A percentile compares a stretch with the other conserved stretches of the same genome.
These are phyloP conservation scores for Willaertia magna DNA, from an alignment of 208 protist species.

Conservation along the genomic window DNA sequence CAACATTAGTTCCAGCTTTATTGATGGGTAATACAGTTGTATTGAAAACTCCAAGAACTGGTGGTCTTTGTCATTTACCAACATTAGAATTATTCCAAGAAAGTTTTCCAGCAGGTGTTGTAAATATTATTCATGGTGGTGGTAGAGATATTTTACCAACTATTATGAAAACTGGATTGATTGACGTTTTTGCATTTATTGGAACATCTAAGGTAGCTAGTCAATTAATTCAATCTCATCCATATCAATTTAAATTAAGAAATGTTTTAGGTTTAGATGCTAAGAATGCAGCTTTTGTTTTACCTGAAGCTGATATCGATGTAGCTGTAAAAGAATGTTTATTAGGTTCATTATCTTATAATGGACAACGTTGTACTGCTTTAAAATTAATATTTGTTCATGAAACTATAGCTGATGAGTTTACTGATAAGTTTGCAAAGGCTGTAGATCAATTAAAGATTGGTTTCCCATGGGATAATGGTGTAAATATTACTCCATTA, in stretches of 20 bases:
- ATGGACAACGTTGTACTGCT: constrained; percentile 41
- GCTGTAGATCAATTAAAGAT: constrained; percentile 22
- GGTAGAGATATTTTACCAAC: constrained; percentile 26
- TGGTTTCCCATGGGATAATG: constrained; percentile 33
- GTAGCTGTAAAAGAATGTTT: constrained; percentile 33
- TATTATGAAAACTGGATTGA: constrained; percentile 31
- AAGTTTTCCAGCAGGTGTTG: constrained; percentile 28
- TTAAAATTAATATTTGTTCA: constrained; percentile 23
- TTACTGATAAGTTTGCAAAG: constrained; percentile 5
- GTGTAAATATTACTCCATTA: constrained; percentile 34
- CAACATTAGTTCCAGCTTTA: constrained; percentile 31
- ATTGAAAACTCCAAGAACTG: constrained; percentile 27
- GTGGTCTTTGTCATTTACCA: constrained; percentile 19
- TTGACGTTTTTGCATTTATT: constrained; percentile 34
- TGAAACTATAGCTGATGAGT: constrained; percentile 20
- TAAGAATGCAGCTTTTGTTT: constrained; percentile 40
- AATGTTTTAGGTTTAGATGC: constrained; percentile 33
- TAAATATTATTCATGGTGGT: constrained; percentile 38
- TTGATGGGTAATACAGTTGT: constrained; percentile 37
- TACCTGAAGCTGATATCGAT: constrained; percentile 31
- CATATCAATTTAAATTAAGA: constrained; percentile 26
- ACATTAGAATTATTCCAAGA: constrained; percentile 21
- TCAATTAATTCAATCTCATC: constrained; percentile 24
- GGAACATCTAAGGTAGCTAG: constrained; percentile 28
- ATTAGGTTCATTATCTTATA: constrained; percentile 27